Base-by-base conservation (phyloP, 106 monocot species). In the Platanthera guangdongensis region DNA sequence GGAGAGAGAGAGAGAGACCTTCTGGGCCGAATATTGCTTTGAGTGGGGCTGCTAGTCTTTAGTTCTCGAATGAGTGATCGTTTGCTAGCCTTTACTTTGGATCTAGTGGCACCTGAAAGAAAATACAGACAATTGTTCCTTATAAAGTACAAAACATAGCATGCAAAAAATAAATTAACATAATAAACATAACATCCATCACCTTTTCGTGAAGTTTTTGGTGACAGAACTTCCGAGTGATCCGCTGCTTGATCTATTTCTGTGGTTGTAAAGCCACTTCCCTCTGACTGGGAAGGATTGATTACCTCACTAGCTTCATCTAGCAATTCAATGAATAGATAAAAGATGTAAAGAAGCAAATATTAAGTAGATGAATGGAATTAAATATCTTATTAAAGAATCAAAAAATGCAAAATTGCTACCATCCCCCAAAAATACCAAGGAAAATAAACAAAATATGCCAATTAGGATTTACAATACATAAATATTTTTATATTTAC, bases 241-340 rank as follows among this genome's bases (percentile, higher is more conserved):
- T 82, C 84, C 73, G 19, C 84, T 25, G 84, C 81, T 49, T 70
- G 62, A 59, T 79, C 74, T 50, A 68, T 78, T 39, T 71, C 59
- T 21, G 52, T 16, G 67, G 74, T 81, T 74, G 81, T 80, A 67
- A 63, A 14, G 28, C 70, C 50, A 75, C 83, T 81, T 68, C 84
- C 84, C 64, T 82, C 80, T 21, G 89, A 76, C 19, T 12, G 53
- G 5, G 39, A 60, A 47, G 89, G 76, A 46, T 92, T 73, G 46
- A 91, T 70, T 10, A 94, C 79, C 68, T 89, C 89, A 85, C 87
- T 82, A 54, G 78, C 57, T 81, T 21, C 89, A 82, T 87, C 87
- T 89, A 71, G 32, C 52, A 15, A 72, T 30, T 15, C 75, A 22
- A 57, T 68, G 25, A 76, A 54, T 10, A 63, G 9, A 14, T 39